Evolutionary conservation across 108 stramenopile species (phyloP).

Genomic region (Cylindrotheca closterium): DNA sequence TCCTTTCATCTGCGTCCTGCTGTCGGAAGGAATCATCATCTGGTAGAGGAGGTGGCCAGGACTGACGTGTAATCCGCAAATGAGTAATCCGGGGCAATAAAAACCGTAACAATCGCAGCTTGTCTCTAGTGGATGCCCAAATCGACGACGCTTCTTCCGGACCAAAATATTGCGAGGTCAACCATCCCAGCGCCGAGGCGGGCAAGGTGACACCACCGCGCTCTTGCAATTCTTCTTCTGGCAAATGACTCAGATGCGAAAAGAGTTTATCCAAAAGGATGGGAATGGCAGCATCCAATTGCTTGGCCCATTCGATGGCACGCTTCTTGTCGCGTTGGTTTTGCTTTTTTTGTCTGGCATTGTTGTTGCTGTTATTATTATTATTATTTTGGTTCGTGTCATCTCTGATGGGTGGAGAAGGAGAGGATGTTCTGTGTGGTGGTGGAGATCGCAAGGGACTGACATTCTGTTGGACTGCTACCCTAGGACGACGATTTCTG

Average conservation of each 20-base stretch:
- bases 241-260: conserved; percentile 22
- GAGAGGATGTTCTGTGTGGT: too few species aligned
- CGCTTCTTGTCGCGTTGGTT: neutral
- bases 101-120: conserved; percentile 48
- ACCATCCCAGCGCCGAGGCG: conserved; percentile 73
- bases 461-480: too few species aligned
- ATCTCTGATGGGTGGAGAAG: too few species aligned
- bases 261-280: conserved; percentile 31
- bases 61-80: conserved; percentile 53
- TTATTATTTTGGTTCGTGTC: too few species aligned
- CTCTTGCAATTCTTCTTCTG: conserved; percentile 19
- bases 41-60: conserved; percentile 54
- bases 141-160: conserved; percentile 5
- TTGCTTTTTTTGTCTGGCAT: too few species aligned
- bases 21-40: neutral
- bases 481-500: too few species aligned
- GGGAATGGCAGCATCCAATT: conserved; percentile 16
- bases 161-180: conserved; percentile 42
- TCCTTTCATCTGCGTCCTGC: neutral
- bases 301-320: conserved; percentile 9
- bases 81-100: conserved; percentile 57
- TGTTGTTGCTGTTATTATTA: too few species aligned
- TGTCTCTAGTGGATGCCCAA: conserved; percentile 26
- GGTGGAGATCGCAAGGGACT: neutral
- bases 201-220: conserved; percentile 64